Evolutionary conservation across 2,329 filamentous ascomycete species (phyloP), one percentile per base, ranked within the genome.

Genomic region (Xylaria sp.): DNA sequence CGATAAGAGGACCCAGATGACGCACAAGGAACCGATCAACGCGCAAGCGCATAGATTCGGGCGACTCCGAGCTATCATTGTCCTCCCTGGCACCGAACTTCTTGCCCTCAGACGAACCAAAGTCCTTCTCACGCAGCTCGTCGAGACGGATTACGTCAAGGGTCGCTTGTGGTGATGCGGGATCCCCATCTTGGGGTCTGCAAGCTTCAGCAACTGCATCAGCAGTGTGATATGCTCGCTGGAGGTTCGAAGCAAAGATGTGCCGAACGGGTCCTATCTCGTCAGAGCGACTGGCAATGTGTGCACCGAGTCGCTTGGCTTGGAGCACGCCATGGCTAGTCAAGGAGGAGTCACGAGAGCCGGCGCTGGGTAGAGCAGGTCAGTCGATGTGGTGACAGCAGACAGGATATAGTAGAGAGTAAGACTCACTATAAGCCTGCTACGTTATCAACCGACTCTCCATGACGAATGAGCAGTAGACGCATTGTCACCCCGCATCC

Each of bases 371-470:
- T 16, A 46, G 11, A 18, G 39, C 4, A 34, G 48, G 51, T 62
- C 47, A 61, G 56, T 35, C 50, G 19, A 56, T 34, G 44, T 9
- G 3, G 37, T 30, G 30, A 6, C 34, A 37, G 44, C 19, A 48
- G 19, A 11, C 44, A 39, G 18, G 13, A 10, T 19, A 16, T 10
- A n/a, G 35, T 46, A 47, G 55, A 48, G 47, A 11, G 54, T 3
- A 59, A 59, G 55, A 59, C 82, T 69, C 79, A 90, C 88, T 89
- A 92, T 61, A 90, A 75, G 57, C 86, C 83, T 47, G 88, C 88
- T 60, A 94, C 88, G 73, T 96, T 96, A 76, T 96, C 90, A 65
- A 95, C 89, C 13, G 91, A 93, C 77, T 96, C 92, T 70, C 88
- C 92, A 79, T 96, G 92, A 59, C 92, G 87, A 69, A 96, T 85